Evolutionary conservation across 345 rosid genomes (phyloP), one percentile per base, ranked within the genome.

Genomic region (Citrus maxima): DNA sequence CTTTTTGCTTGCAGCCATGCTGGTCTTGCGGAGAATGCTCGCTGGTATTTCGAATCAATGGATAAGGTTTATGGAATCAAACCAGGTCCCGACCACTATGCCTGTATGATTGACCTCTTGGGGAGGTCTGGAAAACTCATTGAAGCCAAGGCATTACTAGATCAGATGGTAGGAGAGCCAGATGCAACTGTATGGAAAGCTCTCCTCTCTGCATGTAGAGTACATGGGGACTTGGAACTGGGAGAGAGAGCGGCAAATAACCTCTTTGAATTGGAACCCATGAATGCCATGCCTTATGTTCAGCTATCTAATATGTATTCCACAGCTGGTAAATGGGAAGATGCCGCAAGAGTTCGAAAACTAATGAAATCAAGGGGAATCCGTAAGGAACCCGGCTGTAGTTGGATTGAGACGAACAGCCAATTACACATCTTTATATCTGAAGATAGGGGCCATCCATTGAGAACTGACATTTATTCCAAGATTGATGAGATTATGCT

Each of bases 1-100:
- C 80, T 93, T 80, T 95, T 95, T 80, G 95, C 98, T 77, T 93
- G 99, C 81, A 92, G 98, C 83, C 99, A 95, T 84, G 88, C 91
- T 1, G 98, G 95, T 80, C 90, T 90, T 59, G 72, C 81, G 70
- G 93, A 88, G 76, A 87, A 86, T 35, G 94, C 92, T 64, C 84
- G 84, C 67, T 38, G 2, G 54, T 87, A 89, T 80, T 92, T 95
- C 82, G 87, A 88, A 21, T 86, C 96, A 4, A 95, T 95, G 98
- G 78, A 79, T 35, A 85, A 80, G 75, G 75, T 80, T 67, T 86
- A 93, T 67, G 87, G 92, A 72, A 91, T 95, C 77, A 82, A 72
- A 73, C 97, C 98, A 60, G 93, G 97, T 59, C 90, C 90, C 7
- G 94, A 92, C 74, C 99, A 93, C 82, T 92, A 89, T 61, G 96